These are phyloP conservation scores for Macaranga tanarius DNA, from an alignment of 441 rosid genomes.

Conservation along the genomic window DNA sequence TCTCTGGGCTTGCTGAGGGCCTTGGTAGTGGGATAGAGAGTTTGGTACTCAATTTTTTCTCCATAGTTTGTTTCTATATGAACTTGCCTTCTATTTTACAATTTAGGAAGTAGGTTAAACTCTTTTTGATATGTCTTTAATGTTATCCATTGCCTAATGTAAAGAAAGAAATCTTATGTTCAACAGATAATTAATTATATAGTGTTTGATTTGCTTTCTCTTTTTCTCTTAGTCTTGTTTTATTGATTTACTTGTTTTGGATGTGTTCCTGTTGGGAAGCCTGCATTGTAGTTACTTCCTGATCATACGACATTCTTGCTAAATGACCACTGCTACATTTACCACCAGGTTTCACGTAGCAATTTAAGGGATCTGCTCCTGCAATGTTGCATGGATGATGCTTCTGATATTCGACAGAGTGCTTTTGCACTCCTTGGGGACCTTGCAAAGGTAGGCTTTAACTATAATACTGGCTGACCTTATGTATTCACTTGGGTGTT, in stretches of 20 bases:
- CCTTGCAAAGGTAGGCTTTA: slow-evolving; percentile 78
- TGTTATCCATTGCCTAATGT: slow-evolving; percentile 4
- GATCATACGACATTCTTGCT: slow-evolving; percentile 6
- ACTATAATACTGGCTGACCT: background rate
- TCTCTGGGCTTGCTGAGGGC: slow-evolving; percentile 96
- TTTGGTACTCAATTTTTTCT: slow-evolving; percentile 58
- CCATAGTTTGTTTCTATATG: slow-evolving; percentile 1
- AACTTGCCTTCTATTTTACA: slow-evolving; percentile 5
- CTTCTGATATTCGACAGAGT: slow-evolving; percentile 89
- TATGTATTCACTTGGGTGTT: background rate
- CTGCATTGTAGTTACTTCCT: background rate
- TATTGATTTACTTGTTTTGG: background rate
- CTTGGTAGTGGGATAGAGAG: slow-evolving; percentile 91
- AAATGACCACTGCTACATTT: slow-evolving; percentile 2
- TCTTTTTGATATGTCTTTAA: background rate
- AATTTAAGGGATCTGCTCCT: slow-evolving; percentile 83
- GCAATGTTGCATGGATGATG: slow-evolving; percentile 92
- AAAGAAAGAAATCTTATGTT: background rate
- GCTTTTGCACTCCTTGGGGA: slow-evolving; percentile 98
- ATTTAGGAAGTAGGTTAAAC: slow-evolving; percentile 10
- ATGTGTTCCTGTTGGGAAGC: background rate
- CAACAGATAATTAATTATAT: background rate
- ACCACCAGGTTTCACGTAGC: slow-evolving; percentile 72
- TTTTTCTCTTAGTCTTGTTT: background rate
- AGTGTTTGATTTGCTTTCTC: background rate